Conservation (phyloP, 1,284 basidiomycete genomes). For the Irpex rosettiformis region DNA sequence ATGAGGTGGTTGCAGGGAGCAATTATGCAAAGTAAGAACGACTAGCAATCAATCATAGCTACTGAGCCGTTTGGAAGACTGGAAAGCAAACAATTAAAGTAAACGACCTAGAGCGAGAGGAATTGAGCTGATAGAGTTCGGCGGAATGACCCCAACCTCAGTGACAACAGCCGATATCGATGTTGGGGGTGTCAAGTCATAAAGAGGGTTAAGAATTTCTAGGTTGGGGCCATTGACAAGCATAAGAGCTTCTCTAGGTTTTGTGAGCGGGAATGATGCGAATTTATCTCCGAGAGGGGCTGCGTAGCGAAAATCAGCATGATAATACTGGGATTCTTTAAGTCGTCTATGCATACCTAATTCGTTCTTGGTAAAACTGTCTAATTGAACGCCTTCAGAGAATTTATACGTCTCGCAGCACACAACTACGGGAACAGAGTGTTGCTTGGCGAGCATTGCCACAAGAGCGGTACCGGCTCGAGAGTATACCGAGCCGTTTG, state of each 20-base stretch:
- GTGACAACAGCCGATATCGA: conserved; percentile 95
- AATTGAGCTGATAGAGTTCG: conserved; percentile 79
- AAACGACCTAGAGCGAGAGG: conserved; percentile 67
- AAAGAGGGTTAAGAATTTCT: conserved; percentile 80
- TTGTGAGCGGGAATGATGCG: conserved; percentile 32
- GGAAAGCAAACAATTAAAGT: conserved; percentile 31
- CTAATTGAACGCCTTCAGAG: conserved; percentile 88
- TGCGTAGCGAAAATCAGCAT: conserved; percentile 11
- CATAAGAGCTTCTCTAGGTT: conserved; percentile 35
- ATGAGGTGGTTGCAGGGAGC: neutral
- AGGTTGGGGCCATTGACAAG: conserved; percentile 44
- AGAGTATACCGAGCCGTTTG: conserved; percentile 93
- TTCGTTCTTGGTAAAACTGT: conserved; percentile 96
- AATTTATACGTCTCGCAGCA: conserved; percentile 99
- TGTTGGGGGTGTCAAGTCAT: conserved; percentile 87
- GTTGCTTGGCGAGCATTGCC: conserved; percentile 91
- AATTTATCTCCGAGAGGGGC: conserved; percentile 36
- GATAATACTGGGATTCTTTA: conserved; percentile 10
- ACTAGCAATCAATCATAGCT: neutral
- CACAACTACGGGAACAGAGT: conserved; percentile 90
- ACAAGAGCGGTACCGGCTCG: conserved; percentile 94
- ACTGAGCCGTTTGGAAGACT: neutral
- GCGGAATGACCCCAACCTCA: conserved; percentile 90
- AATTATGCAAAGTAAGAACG: neutral
- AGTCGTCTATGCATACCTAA: conserved; percentile 63